Percentiles rank a stretch among this genome's conserved stretches.
These are phyloP conservation scores for Russula earlei DNA, from an alignment of 768 basidiomycete species.

Conservation along the genomic window DNA sequence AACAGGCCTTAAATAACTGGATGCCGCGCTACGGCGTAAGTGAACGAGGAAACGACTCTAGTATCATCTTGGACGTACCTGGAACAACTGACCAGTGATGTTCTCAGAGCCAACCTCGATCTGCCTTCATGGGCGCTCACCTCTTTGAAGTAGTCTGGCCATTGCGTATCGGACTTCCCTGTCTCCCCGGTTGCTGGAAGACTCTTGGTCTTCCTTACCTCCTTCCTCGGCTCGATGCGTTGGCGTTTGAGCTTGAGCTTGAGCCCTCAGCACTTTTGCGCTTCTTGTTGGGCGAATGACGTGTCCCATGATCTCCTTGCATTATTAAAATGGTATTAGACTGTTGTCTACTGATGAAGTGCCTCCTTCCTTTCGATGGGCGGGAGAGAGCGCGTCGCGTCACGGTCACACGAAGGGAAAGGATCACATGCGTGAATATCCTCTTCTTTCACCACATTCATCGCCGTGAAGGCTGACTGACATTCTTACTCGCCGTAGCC, in stretches of 20 bases:
- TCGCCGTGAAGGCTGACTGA: too few relatives aligned
- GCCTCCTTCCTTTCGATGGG: too few relatives aligned
- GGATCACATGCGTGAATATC: background rate
- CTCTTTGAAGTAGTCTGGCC: conserved; percentile 58
- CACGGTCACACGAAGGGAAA: background rate
- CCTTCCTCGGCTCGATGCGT: background rate
- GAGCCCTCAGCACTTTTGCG: background rate
- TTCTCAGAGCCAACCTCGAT: background rate
- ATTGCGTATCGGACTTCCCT: conserved; percentile 24
- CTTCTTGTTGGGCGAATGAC: background rate
- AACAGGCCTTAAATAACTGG: conserved; percentile 14
- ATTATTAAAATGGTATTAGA: background rate
- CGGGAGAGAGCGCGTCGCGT: conserved; percentile 6
- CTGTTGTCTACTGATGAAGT: too few relatives aligned
- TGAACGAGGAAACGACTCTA: background rate
- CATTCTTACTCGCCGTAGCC: background rate
- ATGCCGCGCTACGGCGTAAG: background rate
- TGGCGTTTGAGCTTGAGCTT: background rate
- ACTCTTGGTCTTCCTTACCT: background rate
- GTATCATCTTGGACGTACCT: background rate
- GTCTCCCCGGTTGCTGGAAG: background rate
- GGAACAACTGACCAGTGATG: conserved; percentile 8
- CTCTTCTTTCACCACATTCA: too few relatives aligned
- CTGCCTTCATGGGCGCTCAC: conserved; percentile 27
- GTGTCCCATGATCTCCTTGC: background rate